Base-by-base conservation (phyloP, 2,329 filamentous ascomycete genomes). In the Phyllosticta citribraziliensis region DNA sequence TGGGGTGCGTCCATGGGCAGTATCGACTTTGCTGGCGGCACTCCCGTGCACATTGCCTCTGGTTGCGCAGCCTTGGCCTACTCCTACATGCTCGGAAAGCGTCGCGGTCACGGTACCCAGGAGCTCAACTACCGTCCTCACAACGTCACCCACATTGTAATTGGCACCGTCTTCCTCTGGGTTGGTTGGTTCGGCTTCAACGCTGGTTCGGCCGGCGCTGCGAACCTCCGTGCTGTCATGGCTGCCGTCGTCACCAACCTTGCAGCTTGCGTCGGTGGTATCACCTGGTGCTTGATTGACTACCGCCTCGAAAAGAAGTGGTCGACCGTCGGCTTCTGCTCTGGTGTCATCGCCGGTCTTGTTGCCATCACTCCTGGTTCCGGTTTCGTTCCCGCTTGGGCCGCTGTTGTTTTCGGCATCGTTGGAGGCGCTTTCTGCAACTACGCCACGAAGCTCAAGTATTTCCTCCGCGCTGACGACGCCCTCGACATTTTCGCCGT, bases 161-260 rank as follows among this genome's bases (percentile, higher is more conserved):
- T 95, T 61, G 91, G 91, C 30, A 96, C 91, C 2, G 90, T 96
- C 55, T 96, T 96, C 76, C 85, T 96, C 17, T 96, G 91, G 91
- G 88, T 96, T 17, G 91, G 91, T 59, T 96, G 91, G 91, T 95
- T 96, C 70, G 91, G 91, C 55, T 96, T 96, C 84, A 96, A 96
- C 69, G 90, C 89, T 56, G 91, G 91, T 65, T 91, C 88, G 17
- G 91, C 90, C 14, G 79, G 94, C 60, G 81, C 86, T 56, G 90
- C 90, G 57, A 95, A 94, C 73, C 75, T 96, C 70, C 87, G 91
- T 56, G 89, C 89, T 53, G 82, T 96, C 67, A 91, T 96, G 86
- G 91, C 91, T 53, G 88, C 88, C 11, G 81, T 93, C 1, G 89
- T 93, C 52, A 96, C 91, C 59, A 94, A 96, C 72, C 78, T 96